Evolutionary conservation across 2,329 filamentous ascomycete species (phyloP), one percentile per base, ranked within the genome.

Genomic region (Neobulgaria alba): DNA sequence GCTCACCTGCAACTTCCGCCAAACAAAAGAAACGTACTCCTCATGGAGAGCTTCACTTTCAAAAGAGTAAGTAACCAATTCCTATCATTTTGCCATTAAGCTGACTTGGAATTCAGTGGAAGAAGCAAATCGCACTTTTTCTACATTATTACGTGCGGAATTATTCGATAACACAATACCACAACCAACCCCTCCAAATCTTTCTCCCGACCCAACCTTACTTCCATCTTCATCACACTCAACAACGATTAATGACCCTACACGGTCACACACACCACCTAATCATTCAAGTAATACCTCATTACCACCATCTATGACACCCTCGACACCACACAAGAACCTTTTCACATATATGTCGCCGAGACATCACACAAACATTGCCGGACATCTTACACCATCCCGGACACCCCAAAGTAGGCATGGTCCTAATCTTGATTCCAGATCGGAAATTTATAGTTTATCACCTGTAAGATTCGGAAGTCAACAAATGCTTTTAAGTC

Each of bases 281-380:
- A 78, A 73, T 43, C 78, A 79, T 52, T 63, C 65, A 14, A 68
- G 77, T 10, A 67, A 72, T 10, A 69, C 77, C 10, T 70, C 75
- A 17, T 64, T 88, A n/a, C 80, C 85, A 9, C 75, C 82, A 2
- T 81, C 78, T 42, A 71, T 92, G 43, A 95, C 90, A 0, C 92
- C 92, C 0, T 94, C 90, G 1, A 98, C 92, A 3, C 92, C 92
- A 8, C 88, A 95, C 63, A 96, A 95, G 66, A 98, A 98, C 52
- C 76, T 98, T 29, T 96, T 98, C 60, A 86, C 84, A 18, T 95
- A 94, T 61, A 80, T 86, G 63, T 89, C 85, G 2, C 83, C 85
- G 1, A 52, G 59, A 31, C 77, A 86, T 55, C 75, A 82, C 57
- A 75, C 69, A 42, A 75, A 77, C 48, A 74, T 82, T 36, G 82